Conservation (phyloP, 2,329 filamentous ascomycete genomes). For the Cytospora leucostoma region DNA sequence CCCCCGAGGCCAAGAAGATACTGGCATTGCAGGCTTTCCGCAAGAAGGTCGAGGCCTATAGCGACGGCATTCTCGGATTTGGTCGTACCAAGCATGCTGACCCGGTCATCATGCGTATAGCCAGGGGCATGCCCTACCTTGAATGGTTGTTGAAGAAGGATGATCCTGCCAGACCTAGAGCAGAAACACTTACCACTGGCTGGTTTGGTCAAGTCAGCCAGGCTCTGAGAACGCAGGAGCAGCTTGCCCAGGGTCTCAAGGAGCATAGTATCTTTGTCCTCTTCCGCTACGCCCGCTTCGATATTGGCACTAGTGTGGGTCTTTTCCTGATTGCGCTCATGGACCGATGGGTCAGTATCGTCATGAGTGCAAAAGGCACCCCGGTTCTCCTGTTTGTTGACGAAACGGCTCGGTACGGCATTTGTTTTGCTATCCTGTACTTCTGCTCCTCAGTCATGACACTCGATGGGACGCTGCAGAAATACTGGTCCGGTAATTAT, state of each 20-base stretch:
- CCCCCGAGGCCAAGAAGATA: slow-evolving; percentile 29
- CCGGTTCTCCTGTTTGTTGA: slow-evolving; percentile 36
- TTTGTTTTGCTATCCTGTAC: slow-evolving; percentile 43
- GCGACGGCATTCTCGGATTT: slow-evolving; percentile 22
- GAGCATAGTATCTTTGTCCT: slow-evolving; percentile 43
- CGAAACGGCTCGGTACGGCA: slow-evolving; percentile 38
- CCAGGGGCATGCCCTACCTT: slow-evolving; percentile 38
- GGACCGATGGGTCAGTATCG: slow-evolving; percentile 42
- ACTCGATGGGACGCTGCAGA: slow-evolving; percentile 40
- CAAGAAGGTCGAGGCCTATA: slow-evolving; percentile 38
- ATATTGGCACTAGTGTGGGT: slow-evolving; percentile 41
- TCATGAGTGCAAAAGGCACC: slow-evolving; percentile 37
- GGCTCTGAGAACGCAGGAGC: slow-evolving; percentile 38
- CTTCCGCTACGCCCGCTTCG: slow-evolving; percentile 40
- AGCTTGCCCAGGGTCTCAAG: slow-evolving; percentile 40
- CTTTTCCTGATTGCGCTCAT: slow-evolving; percentile 43
- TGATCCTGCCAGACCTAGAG: slow-evolving; percentile 33
- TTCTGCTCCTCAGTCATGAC: slow-evolving; percentile 43
- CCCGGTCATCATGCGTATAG: slow-evolving; percentile 31
- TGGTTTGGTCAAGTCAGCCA: slow-evolving; percentile 42
- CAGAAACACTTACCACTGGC: slow-evolving; percentile 37
- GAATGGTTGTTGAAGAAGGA: slow-evolving; percentile 41
- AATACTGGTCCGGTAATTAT: slow-evolving; percentile 40
- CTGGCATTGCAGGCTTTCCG: slow-evolving; percentile 36
- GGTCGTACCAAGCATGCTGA: slow-evolving; percentile 26